phyloP scores from a whole-genome alignment of 768 basidiomycete species.

The Russula virescens region DNA sequence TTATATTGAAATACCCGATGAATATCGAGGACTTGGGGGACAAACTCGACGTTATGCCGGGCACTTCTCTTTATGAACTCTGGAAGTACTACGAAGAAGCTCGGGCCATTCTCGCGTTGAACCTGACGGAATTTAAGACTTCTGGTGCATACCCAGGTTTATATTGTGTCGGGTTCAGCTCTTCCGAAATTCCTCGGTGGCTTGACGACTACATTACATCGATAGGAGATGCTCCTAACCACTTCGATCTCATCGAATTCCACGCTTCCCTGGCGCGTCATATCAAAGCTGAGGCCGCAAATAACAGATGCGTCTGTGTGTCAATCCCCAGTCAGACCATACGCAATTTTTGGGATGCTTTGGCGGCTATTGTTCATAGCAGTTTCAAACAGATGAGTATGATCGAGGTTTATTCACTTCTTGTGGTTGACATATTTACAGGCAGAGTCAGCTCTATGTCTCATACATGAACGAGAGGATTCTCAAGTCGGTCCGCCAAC shows the following conservation, averaged over 20 bases:
- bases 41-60: background rate
- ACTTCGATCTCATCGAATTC: background rate
- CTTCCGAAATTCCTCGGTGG: background rate
- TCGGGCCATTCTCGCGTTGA: background rate
- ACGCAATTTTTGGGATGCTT: background rate
- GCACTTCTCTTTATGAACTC: conserved; percentile 1
- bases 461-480: background rate
- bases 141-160: background rate
- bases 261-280: background rate
- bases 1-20: background rate
- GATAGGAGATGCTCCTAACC: background rate
- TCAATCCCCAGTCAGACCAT: background rate
- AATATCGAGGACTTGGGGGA: background rate
- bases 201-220: background rate
- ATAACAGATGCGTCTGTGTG: background rate
- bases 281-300: background rate
- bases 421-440: background rate
- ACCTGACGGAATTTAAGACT: background rate
- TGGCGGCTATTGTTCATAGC: background rate
- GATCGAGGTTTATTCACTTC: too few relatives aligned
- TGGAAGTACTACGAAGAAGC: conserved; percentile 1
- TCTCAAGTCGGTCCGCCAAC: background rate
- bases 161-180: background rate
- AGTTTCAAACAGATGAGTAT: background rate
- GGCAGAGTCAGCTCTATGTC: background rate